Conservation (phyloP, 305 asterid genomes). For the Rubia balearica region DNA sequence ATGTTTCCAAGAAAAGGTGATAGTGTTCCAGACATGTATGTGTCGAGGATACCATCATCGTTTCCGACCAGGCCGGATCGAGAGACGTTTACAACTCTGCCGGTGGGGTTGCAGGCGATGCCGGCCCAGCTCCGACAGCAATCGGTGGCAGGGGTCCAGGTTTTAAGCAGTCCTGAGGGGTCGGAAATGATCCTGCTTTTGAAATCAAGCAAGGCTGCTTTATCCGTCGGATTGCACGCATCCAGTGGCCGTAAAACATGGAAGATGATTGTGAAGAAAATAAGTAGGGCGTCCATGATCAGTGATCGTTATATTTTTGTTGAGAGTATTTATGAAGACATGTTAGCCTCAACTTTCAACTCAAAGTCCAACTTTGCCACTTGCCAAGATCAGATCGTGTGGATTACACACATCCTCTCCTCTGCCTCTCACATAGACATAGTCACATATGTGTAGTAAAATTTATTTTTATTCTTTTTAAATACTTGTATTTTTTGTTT, state of each 20-base stretch:
- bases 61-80: slow-evolving; percentile 35
- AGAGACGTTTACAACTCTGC: slow-evolving; percentile 43
- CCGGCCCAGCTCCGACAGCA: slow-evolving; percentile 70
- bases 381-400: too few relatives aligned
- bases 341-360: too few relatives aligned
- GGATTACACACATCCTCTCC: too few relatives aligned
- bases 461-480: too few relatives aligned
- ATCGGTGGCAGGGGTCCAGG: slow-evolving; percentile 53
- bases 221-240: slow-evolving; percentile 45
- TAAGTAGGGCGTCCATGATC: background rate
- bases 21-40: slow-evolving; percentile 43
- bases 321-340: too few relatives aligned
- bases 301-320: too few relatives aligned
- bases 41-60: slow-evolving; percentile 4
- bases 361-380: too few relatives aligned
- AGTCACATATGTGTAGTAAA: too few relatives aligned
- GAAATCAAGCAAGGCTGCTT: slow-evolving; percentile 46
- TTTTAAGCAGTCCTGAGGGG: slow-evolving; percentile 32
- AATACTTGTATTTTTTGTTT: too few relatives aligned
- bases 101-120: slow-evolving; percentile 34
- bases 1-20: slow-evolving; percentile 53
- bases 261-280: background rate
- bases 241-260: slow-evolving; percentile 14
- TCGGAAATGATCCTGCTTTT: slow-evolving; percentile 41
- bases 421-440: too few relatives aligned